A percentile compares a stretch with the other conserved stretches of the same genome.
These are phyloP conservation scores for Penicillium desertorum DNA, from an alignment of 495 filamentous ascomycete species.

Conservation along the genomic window DNA sequence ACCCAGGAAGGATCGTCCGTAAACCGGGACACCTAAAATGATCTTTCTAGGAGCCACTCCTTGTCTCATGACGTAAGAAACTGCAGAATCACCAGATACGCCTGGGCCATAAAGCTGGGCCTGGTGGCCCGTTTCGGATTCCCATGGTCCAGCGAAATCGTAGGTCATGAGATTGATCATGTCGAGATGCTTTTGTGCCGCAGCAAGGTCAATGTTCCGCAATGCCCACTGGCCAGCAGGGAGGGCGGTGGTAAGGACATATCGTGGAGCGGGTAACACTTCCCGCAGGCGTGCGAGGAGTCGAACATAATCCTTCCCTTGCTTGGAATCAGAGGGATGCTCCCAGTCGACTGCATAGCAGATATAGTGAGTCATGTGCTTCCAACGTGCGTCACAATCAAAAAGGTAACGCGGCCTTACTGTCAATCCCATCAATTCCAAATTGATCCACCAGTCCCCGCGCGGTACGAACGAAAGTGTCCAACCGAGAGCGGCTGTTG, in stretches of 20 bases:
- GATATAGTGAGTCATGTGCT: neutral
- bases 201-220: slow-evolving; percentile 69
- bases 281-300: slow-evolving; percentile 68
- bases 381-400: neutral
- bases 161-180: slow-evolving; percentile 83
- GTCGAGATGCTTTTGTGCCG: slow-evolving; percentile 67
- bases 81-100: slow-evolving; percentile 63
- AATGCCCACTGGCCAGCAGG: slow-evolving; percentile 76
- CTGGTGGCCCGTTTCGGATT: slow-evolving; percentile 68
- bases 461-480: slow-evolving; percentile 73
- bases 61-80: slow-evolving; percentile 62
- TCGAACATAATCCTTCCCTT: slow-evolving; percentile 72
- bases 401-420: slow-evolving; percentile 43
- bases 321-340: slow-evolving; percentile 65
- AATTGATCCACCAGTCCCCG: slow-evolving; percentile 70
- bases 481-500: slow-evolving; percentile 54
- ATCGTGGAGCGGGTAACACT: slow-evolving; percentile 70
- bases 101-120: slow-evolving; percentile 72
- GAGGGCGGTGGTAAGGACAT: slow-evolving; percentile 75
- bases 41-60: slow-evolving; percentile 74
- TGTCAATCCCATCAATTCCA: slow-evolving; percentile 82
- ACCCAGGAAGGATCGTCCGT: slow-evolving; percentile 77
- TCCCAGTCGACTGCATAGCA: slow-evolving; percentile 79
- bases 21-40: slow-evolving; percentile 76
- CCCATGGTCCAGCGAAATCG: slow-evolving; percentile 85